phyloP scores from a whole-genome alignment of 768 basidiomycete species.

The Postia placenta region DNA sequence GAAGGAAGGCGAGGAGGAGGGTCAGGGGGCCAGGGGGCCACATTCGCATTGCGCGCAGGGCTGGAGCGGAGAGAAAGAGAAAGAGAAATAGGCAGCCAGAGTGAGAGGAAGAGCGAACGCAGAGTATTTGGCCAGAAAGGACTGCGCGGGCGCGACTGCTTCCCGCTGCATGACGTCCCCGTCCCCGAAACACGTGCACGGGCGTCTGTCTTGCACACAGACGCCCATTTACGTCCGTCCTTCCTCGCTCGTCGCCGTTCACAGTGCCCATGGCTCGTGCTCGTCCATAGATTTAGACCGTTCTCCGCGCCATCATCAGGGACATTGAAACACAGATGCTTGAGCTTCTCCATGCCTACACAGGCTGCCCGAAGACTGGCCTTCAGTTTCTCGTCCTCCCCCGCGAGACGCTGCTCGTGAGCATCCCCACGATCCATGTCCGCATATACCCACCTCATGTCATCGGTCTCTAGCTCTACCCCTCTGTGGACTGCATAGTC shows the following conservation, averaged over 20 bases:
- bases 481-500: constrained; percentile 64
- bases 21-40: constrained; percentile 29
- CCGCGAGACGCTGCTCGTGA: constrained; percentile 52
- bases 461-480: constrained; percentile 47
- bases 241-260: too few species aligned
- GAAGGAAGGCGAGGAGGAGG: constrained; percentile 29
- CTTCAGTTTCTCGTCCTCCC: constrained; percentile 55
- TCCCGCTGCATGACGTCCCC: too few species aligned
- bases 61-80: background rate
- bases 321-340: constrained; percentile 31
- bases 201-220: too few species aligned
- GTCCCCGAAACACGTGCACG: too few species aligned
- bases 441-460: constrained; percentile 5
- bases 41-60: constrained; percentile 26
- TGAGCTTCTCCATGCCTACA: constrained; percentile 38
- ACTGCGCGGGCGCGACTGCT: too few species aligned
- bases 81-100: too few species aligned
- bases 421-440: constrained; percentile 19
- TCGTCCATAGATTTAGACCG: too few species aligned
- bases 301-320: too few species aligned
- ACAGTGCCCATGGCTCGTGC: too few species aligned
- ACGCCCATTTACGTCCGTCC: background rate
- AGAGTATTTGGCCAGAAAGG: too few species aligned
- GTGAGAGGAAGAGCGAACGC: too few species aligned
- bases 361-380: constrained; percentile 46